phyloP scores from a whole-genome alignment of 2,329 filamentous ascomycete species.

The Arthroderma sp. region DNA sequence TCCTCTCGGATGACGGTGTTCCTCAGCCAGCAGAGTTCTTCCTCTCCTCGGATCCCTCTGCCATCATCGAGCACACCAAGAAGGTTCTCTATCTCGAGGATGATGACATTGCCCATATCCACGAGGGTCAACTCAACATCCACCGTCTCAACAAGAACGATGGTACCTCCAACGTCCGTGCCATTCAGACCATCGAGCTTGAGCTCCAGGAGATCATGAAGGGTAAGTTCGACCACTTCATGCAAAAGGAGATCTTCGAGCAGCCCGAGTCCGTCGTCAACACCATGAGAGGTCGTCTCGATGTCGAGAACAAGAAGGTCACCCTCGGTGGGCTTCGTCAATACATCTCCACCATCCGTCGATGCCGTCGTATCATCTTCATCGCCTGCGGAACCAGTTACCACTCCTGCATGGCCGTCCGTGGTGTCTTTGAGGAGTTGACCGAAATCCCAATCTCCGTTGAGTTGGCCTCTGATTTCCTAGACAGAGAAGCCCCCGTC shows the following conservation, averaged over 20 bases:
- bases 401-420: constrained; percentile 99
- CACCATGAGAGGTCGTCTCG: constrained; percentile 98
- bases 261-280: constrained; percentile 99
- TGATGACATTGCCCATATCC: constrained; percentile 98
- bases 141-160: constrained; percentile 96
- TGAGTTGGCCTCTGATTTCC: constrained; percentile 94
- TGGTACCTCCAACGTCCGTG: constrained; percentile 89
- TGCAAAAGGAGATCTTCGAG: constrained; percentile 99
- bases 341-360: constrained; percentile 91
- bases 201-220: constrained; percentile 99
- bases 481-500: constrained; percentile 89
- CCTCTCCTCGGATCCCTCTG: constrained; percentile 94
- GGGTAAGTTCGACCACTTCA: constrained; percentile 99
- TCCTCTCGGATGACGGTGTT: constrained; percentile 96
- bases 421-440: constrained; percentile 93
- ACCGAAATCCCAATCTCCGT: constrained; percentile 97
- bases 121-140: constrained; percentile 97
- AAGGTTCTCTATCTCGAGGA: constrained; percentile 99
- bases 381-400: constrained; percentile 97
- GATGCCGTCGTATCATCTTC: constrained; percentile 95
- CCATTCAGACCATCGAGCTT: constrained; percentile 96
- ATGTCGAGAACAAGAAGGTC: constrained; percentile 84
- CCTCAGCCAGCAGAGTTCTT: constrained; percentile 99
- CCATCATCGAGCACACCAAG: constrained; percentile 99
- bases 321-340: constrained; percentile 91